A percentile compares a stretch with the other conserved stretches of the same genome.
phyloP scores from a whole-genome alignment of 2,329 filamentous ascomycete species.

The Nannizziopsis arthrosporioides region DNA sequence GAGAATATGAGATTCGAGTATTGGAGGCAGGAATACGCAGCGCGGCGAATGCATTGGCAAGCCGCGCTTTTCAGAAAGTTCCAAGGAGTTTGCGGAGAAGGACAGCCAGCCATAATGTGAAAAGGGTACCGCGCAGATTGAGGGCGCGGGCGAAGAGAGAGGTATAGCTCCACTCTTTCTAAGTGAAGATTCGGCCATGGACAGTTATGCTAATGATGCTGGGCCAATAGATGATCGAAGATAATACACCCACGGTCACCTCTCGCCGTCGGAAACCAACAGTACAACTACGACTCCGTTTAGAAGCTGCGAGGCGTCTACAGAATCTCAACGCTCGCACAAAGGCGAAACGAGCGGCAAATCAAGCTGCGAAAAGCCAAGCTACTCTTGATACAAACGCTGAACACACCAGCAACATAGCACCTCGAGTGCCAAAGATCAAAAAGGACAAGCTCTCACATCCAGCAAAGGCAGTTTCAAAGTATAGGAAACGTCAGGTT shows the following conservation, averaged over 20 bases:
- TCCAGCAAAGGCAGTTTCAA: constrained; percentile 50
- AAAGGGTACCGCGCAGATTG: constrained; percentile 70
- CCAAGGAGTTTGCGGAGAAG: constrained; percentile 72
- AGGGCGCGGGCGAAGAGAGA: constrained; percentile 55
- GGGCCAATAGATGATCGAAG: constrained; percentile 61
- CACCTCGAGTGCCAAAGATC: constrained; percentile 48
- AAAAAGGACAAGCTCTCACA: constrained; percentile 58
- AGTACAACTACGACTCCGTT: constrained; percentile 42
- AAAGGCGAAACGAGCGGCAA: constrained; percentile 32
- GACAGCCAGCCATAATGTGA: constrained; percentile 91
- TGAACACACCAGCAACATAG: constrained; percentile 23
- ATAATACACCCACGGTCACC: constrained; percentile 77
- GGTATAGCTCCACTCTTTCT: constrained; percentile 25
- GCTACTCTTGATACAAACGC: constrained; percentile 17
- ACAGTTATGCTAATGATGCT: constrained; percentile 3
- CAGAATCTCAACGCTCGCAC: constrained; percentile 45
- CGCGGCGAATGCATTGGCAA: constrained; percentile 52
- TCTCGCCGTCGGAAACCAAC: constrained; percentile 39
- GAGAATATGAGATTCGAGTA: constrained; percentile 79
- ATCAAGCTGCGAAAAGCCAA: constrained; percentile 29
- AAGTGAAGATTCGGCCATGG: neutral
- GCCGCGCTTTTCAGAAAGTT: constrained; percentile 80
- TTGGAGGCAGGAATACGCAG: constrained; percentile 70
- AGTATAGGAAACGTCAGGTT: constrained; percentile 73
- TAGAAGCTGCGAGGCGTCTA: constrained; percentile 64